A percentile compares a stretch with the other conserved stretches of the same genome.
These are phyloP conservation scores for Podospora conica DNA, from an alignment of 495 filamentous ascomycete species.

Conservation along the genomic window DNA sequence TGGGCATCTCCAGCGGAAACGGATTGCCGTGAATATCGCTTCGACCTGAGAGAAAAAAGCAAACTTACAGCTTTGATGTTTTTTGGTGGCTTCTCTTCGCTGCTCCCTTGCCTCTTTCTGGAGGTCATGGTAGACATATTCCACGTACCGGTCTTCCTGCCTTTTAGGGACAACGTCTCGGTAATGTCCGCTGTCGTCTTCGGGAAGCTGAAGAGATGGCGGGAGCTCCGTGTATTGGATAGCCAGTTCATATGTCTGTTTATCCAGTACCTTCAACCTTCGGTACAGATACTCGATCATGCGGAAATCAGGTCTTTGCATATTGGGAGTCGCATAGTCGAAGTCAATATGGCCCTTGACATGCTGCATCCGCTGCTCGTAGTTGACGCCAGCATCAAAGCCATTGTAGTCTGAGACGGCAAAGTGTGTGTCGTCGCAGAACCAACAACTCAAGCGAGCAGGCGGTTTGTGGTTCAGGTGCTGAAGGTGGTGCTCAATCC, in stretches of 20 bases:
- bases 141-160: no score
- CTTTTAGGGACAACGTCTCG: no score
- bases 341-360: background rate
- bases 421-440: background rate
- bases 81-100: no score
- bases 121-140: no score
- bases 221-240: background rate
- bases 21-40: no score
- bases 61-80: no score
- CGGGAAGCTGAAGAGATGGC: background rate
- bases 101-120: no score
- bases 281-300: background rate
- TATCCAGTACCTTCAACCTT: background rate
- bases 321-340: background rate
- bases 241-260: background rate
- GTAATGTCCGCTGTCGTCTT: no score
- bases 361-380: background rate
- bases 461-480: background rate
- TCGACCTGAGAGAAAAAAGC: no score
- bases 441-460: background rate
- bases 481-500: background rate
- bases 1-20: no score
- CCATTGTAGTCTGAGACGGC: background rate
- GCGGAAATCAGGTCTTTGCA: background rate
- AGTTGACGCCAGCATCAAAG: background rate